A percentile compares a stretch with the other conserved stretches of the same genome.
Evolutionary conservation across 225 moss, liverwort and hornwort species (phyloP).

Genomic region (Pleurozium schreberi): DNA sequence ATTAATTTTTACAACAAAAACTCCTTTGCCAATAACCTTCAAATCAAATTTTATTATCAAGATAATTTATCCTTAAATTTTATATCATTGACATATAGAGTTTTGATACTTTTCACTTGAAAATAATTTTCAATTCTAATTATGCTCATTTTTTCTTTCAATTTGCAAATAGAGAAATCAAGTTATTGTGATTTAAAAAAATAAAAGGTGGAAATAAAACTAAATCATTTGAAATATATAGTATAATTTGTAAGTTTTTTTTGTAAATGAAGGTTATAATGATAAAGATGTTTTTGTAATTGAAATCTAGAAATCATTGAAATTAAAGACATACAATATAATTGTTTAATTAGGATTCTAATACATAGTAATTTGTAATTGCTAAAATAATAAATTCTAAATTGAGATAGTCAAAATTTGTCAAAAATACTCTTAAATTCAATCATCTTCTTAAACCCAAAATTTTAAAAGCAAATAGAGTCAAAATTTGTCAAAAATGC

Average conservation of each 20-base stretch:
- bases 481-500: accelerated
- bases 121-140: neutral
- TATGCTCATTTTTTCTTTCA: neutral
- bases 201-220: neutral
- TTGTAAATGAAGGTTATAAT: neutral
- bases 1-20: neutral
- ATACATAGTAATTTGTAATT: neutral
- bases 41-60: neutral
- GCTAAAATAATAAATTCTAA: neutral
- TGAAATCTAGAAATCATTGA: neutral
- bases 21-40: neutral
- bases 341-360: neutral
- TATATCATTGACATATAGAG: neutral
- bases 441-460: too few species aligned
- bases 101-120: neutral
- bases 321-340: neutral
- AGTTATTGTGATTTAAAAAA: accelerated
- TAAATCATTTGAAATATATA: too few species aligned
- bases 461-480: neutral
- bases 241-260: too few species aligned
- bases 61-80: neutral
- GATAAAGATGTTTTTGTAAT: neutral
- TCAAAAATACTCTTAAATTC: too few species aligned
- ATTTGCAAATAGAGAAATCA: neutral
- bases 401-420: neutral